A percentile compares a stretch with the other conserved stretches of the same genome.
phyloP scores from a whole-genome alignment of 139 green algal genomes.

The Closterium sp. region DNA sequence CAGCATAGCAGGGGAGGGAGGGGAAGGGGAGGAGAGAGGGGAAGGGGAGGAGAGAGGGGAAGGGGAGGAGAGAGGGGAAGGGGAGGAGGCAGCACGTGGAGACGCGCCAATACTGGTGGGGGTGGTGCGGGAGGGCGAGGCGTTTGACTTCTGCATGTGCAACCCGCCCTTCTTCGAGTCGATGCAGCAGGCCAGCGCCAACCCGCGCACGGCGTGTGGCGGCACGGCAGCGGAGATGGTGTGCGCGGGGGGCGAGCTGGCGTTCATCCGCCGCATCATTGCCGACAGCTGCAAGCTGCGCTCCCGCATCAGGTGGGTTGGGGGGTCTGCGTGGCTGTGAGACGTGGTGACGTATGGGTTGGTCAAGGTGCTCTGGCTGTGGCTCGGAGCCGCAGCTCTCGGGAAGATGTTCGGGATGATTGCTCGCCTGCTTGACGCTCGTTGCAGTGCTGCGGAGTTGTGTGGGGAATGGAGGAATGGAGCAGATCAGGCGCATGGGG shows the following conservation, averaged over 20 bases:
- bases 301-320: conserved; percentile 10
- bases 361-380: too few relatives aligned
- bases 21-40: background rate
- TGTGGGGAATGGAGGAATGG: too few relatives aligned
- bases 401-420: too few relatives aligned
- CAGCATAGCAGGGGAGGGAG: too few relatives aligned
- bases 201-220: conserved; percentile 75
- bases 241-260: conserved; percentile 81
- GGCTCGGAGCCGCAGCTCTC: too few relatives aligned
- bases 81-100: background rate
- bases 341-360: too few relatives aligned
- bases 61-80: background rate
- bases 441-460: too few relatives aligned
- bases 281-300: conserved; percentile 66
- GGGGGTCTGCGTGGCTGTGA: too few relatives aligned
- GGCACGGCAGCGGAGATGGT: conserved; percentile 76
- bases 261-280: conserved; percentile 84
- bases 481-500: too few relatives aligned
- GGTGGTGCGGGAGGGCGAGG: conserved; percentile 21
- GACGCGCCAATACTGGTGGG: conserved; percentile 64
- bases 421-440: too few relatives aligned
- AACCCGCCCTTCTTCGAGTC: conserved; percentile 95
- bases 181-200: conserved; percentile 72
- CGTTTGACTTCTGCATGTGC: conserved; percentile 74
- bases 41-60: background rate